A percentile compares a stretch with the other conserved stretches of the same genome.
These are phyloP conservation scores for Suillus subaureus DNA, from an alignment of 768 basidiomycete species.

Conservation along the genomic window DNA sequence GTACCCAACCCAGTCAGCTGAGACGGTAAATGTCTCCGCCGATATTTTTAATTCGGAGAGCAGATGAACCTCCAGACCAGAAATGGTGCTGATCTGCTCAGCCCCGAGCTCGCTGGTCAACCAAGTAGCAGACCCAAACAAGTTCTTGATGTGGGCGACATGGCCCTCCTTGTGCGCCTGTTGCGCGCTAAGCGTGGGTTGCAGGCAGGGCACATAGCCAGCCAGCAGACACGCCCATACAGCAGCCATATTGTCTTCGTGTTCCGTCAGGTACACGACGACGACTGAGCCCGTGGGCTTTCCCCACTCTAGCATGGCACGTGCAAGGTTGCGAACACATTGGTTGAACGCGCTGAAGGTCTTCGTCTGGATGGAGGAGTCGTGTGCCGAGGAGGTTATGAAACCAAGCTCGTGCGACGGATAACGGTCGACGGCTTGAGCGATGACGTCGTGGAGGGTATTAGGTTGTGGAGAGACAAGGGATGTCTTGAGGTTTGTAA, in stretches of 20 bases:
- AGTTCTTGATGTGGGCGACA: conserved; percentile 29
- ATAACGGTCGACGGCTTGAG: too few species aligned
- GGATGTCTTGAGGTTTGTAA: too few species aligned
- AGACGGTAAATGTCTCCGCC: conserved; percentile 7
- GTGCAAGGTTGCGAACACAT: conserved; percentile 20
- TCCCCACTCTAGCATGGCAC: conserved; percentile 24
- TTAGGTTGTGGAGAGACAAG: too few species aligned
- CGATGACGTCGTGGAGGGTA: too few species aligned
- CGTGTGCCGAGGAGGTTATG: too few species aligned
- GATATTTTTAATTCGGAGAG: conserved; percentile 24
- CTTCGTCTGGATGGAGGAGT: conserved; percentile 5
- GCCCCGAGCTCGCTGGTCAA: conserved; percentile 31
- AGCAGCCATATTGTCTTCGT: conserved; percentile 36
- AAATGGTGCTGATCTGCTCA: conserved; percentile 25
- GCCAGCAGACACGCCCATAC: conserved; percentile 34
- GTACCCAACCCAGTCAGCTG: conserved; percentile 22
- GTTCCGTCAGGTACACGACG: conserved; percentile 33
- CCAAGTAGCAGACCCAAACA: conserved; percentile 34
- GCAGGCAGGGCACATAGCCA: conserved; percentile 33
- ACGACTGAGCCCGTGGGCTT: conserved; percentile 29
- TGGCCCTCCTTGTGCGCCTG: conserved; percentile 33
- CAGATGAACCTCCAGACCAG: conserved; percentile 27
- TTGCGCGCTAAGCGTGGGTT: conserved; percentile 35
- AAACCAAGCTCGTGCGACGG: too few species aligned
- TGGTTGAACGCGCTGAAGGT: conserved; percentile 16